Evolutionary conservation across 306 rosid species (phyloP).

Genomic region (Urtica urens): DNA sequence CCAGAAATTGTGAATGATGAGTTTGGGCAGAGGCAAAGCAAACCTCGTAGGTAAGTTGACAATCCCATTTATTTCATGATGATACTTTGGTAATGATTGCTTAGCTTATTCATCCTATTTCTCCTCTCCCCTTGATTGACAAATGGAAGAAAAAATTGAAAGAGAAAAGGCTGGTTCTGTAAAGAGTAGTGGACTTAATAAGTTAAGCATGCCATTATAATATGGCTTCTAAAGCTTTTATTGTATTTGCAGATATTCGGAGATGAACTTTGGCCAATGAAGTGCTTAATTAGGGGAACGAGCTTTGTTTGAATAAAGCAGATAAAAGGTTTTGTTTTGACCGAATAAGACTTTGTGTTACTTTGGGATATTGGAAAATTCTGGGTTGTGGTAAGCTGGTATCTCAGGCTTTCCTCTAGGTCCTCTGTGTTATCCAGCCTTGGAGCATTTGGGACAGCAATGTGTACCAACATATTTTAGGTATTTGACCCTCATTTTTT

Average conservation of each 20-base stretch:
- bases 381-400: conserved; percentile 30
- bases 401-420: conserved; percentile 60
- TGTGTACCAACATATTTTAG: conserved; percentile 52
- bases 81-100: background rate
- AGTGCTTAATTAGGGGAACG: conserved; percentile 35
- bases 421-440: conserved; percentile 79
- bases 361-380: conserved; percentile 17
- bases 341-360: conserved; percentile 15
- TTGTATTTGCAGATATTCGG: conserved; percentile 67
- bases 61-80: background rate
- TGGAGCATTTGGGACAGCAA: conserved; percentile 86
- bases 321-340: conserved; percentile 38
- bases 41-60: conserved; percentile 74
- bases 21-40: conserved; percentile 79
- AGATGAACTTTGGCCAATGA: conserved; percentile 88
- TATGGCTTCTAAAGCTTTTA: conserved; percentile 10
- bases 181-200: background rate
- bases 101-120: background rate
- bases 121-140: background rate
- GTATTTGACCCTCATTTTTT: conserved; percentile 22
- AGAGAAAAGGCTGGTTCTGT: conserved; percentile 3
- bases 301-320: conserved; percentile 59
- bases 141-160: background rate
- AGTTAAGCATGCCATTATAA: background rate
- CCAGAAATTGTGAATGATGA: conserved; percentile 66